Conservation (phyloP, 2,329 filamentous ascomycete genomes). For the Diaporthe nobilis region DNA sequence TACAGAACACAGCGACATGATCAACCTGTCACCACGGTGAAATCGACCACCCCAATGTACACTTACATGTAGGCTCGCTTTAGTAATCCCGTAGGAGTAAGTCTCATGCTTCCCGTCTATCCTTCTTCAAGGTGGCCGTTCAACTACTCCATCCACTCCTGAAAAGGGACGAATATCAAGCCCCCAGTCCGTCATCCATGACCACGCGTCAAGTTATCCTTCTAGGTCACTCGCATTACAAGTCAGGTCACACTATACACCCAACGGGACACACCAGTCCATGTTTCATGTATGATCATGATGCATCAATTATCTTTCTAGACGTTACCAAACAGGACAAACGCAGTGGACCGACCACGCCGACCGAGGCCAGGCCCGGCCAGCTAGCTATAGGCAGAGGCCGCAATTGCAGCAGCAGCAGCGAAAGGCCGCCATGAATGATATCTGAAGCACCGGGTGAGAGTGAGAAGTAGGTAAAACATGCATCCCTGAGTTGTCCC, state of each 20-base stretch:
- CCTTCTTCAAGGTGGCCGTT: not conserved
- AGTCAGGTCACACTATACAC: not conserved
- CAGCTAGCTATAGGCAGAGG: not conserved
- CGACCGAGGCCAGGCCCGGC: not conserved
- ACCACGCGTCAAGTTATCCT: not conserved
- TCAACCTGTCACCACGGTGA: not conserved
- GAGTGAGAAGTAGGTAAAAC: not conserved
- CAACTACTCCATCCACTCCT: not conserved
- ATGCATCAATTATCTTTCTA: slow-evolving; percentile 39
- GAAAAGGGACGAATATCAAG: not conserved
- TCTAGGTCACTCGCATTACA: not conserved
- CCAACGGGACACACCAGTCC: not conserved
- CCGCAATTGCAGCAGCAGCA: not conserved
- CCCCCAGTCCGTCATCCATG: not conserved
- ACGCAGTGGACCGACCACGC: not conserved
- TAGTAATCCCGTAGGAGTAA: too few relatives aligned
- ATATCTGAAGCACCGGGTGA: not conserved
- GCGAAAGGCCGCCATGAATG: not conserved
- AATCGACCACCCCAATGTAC: too few relatives aligned
- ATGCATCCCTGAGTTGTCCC: not conserved
- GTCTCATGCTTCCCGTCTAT: not conserved
- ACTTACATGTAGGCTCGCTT: too few relatives aligned
- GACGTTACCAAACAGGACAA: not conserved
- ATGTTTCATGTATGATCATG: not conserved
- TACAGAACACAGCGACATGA: not conserved